Evolutionary conservation across 805 yeast species (phyloP).

Genomic region (Metschnikowia proteae): DNA sequence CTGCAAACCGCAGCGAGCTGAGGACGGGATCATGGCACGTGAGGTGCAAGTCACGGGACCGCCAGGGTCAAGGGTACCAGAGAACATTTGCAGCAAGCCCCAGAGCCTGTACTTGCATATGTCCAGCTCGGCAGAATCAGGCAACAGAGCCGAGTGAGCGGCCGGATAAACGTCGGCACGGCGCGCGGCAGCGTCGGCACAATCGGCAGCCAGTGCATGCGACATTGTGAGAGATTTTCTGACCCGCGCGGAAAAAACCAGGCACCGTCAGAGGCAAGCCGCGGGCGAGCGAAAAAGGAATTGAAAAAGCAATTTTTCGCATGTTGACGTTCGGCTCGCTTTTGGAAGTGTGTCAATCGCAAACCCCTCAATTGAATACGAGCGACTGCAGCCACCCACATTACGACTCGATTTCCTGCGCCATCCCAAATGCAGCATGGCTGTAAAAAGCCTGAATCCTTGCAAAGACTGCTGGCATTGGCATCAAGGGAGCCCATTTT

Average conservation of each 20-base stretch:
- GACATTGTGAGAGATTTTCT: conserved; percentile 16
- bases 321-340: conserved; percentile 5
- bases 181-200: conserved; percentile 8
- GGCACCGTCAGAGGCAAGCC: background rate
- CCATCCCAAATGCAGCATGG: background rate
- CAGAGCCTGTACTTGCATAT: background rate
- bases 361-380: conserved; percentile 4
- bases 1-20: too few species aligned
- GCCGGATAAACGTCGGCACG: conserved; percentile 3
- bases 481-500: too few species aligned
- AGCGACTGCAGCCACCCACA: conserved; percentile 1
- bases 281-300: conserved; percentile 1
- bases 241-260: background rate
- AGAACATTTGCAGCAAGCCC: background rate
- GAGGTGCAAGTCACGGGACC: too few species aligned
- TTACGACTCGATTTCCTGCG: background rate
- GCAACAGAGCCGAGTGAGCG: background rate
- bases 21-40: too few species aligned
- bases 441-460: background rate
- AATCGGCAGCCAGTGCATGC: conserved; percentile 6
- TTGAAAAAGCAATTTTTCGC: conserved; percentile 1
- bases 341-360: conserved; percentile 6
- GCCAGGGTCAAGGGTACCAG: too few species aligned
- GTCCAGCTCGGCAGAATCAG: background rate
- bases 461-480: background rate